Base-by-base conservation (phyloP, 1,284 basidiomycete species). In the Xanthoconium separans region DNA sequence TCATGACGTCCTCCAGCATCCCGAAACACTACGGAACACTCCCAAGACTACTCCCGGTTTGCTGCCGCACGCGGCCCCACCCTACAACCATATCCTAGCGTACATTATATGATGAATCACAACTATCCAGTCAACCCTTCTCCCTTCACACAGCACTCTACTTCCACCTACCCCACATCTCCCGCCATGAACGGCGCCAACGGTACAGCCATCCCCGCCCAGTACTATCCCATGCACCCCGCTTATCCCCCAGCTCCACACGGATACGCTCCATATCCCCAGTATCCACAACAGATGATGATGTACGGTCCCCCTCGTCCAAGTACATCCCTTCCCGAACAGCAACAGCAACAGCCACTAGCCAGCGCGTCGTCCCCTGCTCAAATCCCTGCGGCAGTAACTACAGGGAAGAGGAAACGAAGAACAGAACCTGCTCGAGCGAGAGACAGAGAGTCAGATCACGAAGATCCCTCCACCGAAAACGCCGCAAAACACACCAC, bases 241-340 rank as follows among this genome's bases (percentile, higher is more conserved):
- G 68, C 78, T 11, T 85, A 85, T 62, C 71, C 76, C 27, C 69
- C 72, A n/a, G 57, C 70, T 13, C 77, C 75, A 20, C 77, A 75
- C 47, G 73, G 72, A 24, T 82, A 85, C 61, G 70, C 81, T 2
- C 73, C 80, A 9, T 86, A 87, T 69, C 75, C 79, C 10, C 81
- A 82, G 59, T 84, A 85, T 68, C 72, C 78, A 11, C 81, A 82
- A 53, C 77, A 81, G 47, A 82, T 88, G 78, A 78, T 88, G 74
- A 82, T 88, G 79, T 88, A 87, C 63, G 76, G 72, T 51, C 70
- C 76, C 50, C 63, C 77, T 47, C 72, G 76, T 54, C 65, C 73
- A 52, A 68, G 61, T 2, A 46, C 69, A 3, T 53, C 62, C 39
- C 47, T 70, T 36, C 61, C 68, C n/a, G 69, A 69, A 45, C 70